phyloP scores from a whole-genome alignment of 1,284 basidiomycete genomes.

The Peniophora sp. region DNA sequence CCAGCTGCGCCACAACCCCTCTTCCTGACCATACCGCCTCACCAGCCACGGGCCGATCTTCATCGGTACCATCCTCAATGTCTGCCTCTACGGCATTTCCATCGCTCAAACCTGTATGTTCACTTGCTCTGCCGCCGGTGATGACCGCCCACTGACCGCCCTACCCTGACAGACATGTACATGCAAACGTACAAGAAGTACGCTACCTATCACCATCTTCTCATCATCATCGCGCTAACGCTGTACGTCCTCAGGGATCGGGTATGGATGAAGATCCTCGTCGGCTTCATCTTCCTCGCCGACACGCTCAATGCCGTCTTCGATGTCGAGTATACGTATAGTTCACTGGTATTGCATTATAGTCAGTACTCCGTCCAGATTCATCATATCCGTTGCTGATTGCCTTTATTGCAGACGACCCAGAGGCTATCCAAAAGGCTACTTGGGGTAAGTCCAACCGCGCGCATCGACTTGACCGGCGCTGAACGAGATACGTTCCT shows the following conservation, averaged over 20 bases:
- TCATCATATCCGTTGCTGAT: neutral
- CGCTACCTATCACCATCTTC: constrained; percentile 4
- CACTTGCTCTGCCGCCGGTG: constrained; percentile 5
- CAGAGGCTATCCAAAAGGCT: constrained; percentile 17
- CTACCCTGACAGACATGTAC: neutral
- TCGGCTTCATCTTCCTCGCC: constrained; percentile 24
- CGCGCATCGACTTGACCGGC: neutral
- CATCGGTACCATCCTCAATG: constrained; percentile 30
- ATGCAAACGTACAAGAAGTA: constrained; percentile 30
- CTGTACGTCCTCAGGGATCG: constrained; percentile 18
- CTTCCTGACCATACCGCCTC: neutral
- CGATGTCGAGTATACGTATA: constrained; percentile 29
- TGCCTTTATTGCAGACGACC: constrained; percentile 14
- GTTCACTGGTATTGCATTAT: constrained; percentile 27
- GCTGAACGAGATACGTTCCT: neutral
- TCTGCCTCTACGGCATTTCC: constrained; percentile 31
- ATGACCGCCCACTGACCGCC: neutral
- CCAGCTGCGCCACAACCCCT: neutral
- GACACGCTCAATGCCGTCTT: constrained; percentile 32
- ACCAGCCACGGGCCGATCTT: constrained; percentile 32
- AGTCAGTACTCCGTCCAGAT: constrained; percentile 16
- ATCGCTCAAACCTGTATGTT: constrained; percentile 35
- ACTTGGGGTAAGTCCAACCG: constrained; percentile 21
- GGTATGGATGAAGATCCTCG: constrained; percentile 25
- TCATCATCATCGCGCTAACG: neutral